Evolutionary conservation across 495 filamentous ascomycete genomes (phyloP).

Genomic region (Penicillium salamii): DNA sequence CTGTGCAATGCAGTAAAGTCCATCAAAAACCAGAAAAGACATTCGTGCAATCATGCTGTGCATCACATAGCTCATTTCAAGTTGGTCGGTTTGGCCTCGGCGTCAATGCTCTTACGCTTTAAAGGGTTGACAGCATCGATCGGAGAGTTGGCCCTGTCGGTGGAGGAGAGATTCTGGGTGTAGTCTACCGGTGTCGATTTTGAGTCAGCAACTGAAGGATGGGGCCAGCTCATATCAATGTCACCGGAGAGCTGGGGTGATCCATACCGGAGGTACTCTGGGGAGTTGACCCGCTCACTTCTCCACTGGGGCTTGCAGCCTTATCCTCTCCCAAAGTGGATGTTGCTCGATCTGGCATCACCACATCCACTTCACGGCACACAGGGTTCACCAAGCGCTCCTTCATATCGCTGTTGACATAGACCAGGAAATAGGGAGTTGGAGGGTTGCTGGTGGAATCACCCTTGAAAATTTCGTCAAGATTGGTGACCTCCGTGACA

Average conservation of each 20-base stretch:
- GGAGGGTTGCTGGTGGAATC: conserved; percentile 56
- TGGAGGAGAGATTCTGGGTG: conserved; percentile 1
- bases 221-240: conserved; percentile 2
- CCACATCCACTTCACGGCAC: conserved; percentile 42
- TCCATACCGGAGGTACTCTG: conserved; percentile 30
- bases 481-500: conserved; percentile 65
- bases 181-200: conserved; percentile 25
- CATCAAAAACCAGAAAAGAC: conserved; percentile 1
- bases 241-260: conserved; percentile 1
- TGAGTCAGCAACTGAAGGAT: conserved; percentile 1
- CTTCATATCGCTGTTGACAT: conserved; percentile 64
- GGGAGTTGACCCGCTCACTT: conserved; percentile 20
- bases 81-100: not conserved
- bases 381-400: conserved; percentile 61
- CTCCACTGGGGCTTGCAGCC: conserved; percentile 11
- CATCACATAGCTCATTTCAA: not conserved
- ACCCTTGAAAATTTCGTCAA: conserved; percentile 63
- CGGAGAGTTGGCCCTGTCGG: conserved; percentile 22
- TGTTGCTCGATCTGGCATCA: conserved; percentile 5
- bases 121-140: conserved; percentile 34
- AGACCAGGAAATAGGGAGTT: conserved; percentile 88
- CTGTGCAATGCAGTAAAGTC: conserved; percentile 21
- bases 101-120: conserved; percentile 34
- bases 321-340: conserved; percentile 22
- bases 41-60: conserved; percentile 9